Percentiles rank a stretch among this genome's conserved stretches.
Conservation (phyloP, 345 rosid genomes). For the Stellera chamaejasme region DNA sequence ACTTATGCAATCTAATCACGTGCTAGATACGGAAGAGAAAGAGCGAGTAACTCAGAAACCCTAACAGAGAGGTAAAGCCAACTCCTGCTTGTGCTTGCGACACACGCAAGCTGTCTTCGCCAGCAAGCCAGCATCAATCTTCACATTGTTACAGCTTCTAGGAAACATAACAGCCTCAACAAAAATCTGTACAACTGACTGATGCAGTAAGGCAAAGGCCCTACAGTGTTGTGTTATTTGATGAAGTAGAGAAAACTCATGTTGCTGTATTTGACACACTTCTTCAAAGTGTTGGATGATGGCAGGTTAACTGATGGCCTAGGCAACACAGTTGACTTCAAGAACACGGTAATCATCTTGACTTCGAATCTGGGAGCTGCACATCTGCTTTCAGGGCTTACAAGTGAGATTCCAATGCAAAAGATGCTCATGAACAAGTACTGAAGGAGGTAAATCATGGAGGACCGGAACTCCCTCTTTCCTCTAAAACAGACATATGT, state of each 20-base stretch:
- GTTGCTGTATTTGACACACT: background rate
- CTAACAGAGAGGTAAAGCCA: too few species aligned
- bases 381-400: background rate
- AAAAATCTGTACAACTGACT: background rate
- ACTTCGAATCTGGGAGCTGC: slow-evolving; percentile 13
- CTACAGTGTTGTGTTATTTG: background rate
- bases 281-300: slow-evolving; percentile 5
- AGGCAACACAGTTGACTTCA: slow-evolving; percentile 4
- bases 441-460: background rate
- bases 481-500: too few species aligned
- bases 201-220: background rate
- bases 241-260: slow-evolving; percentile 8
- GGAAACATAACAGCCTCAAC: too few species aligned
- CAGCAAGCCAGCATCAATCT: too few species aligned
- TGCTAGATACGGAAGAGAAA: too few species aligned
- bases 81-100: too few species aligned
- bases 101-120: too few species aligned
- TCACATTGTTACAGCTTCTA: too few species aligned
- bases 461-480: too few species aligned
- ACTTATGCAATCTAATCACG: too few species aligned
- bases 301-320: slow-evolving; percentile 6
- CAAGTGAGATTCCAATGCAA: background rate
- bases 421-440: background rate
- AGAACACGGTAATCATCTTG: slow-evolving; percentile 16
- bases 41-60: too few species aligned